phyloP scores from a whole-genome alignment of 331 rosid genomes.

The Quercus phellos region DNA sequence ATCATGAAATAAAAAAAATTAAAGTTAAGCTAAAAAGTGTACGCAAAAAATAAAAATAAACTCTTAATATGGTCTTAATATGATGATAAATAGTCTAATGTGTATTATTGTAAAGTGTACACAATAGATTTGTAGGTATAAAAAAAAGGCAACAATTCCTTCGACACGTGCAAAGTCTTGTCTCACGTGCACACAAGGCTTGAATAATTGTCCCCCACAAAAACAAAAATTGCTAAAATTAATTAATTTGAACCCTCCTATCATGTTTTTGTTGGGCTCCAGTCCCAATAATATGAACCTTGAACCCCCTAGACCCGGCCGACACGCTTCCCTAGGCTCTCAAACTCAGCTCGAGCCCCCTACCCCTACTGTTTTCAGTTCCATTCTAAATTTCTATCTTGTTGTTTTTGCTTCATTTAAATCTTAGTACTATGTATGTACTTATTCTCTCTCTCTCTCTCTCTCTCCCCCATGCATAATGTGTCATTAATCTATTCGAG shows the following conservation, averaged over 20 bases:
- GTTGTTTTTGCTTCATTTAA: not conserved
- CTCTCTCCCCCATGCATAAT: not conserved
- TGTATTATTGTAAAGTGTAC: accelerated
- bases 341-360: not conserved
- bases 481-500: too few species aligned
- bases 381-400: not conserved
- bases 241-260: not conserved
- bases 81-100: too few species aligned
- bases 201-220: not conserved
- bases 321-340: slow-evolving; percentile 34
- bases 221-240: not conserved
- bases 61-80: too few species aligned
- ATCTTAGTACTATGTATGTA: not conserved
- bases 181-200: slow-evolving; percentile 20
- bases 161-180: slow-evolving; percentile 29
- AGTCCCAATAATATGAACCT: slow-evolving; percentile 29
- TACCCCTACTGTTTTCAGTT: not conserved
- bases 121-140: too few species aligned
- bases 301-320: slow-evolving; percentile 28
- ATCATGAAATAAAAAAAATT: too few species aligned
- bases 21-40: accelerated
- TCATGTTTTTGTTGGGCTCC: slow-evolving; percentile 14
- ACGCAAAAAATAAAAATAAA: too few species aligned
- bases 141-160: not conserved
- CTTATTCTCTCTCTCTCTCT: not conserved